Conservation (phyloP, 1,139 yeast species). For the Yamadazyma dushanensis region DNA sequence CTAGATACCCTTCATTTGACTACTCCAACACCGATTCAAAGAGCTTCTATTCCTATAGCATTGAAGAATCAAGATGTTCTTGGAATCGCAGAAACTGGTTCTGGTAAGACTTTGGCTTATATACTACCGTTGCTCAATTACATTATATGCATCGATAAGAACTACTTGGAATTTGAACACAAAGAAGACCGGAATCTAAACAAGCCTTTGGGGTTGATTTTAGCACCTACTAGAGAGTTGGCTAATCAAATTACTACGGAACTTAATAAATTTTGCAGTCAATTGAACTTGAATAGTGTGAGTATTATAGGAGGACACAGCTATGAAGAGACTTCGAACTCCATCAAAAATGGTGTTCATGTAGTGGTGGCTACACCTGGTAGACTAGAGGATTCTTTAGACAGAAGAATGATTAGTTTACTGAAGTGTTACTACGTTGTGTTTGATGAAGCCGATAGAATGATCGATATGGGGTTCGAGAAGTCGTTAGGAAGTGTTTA, state of each 20-base stretch:
- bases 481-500: slow-evolving; percentile 67
- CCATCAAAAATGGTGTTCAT: slow-evolving; percentile 68
- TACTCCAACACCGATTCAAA: slow-evolving; percentile 85
- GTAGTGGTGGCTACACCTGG: slow-evolving; percentile 95
- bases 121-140: slow-evolving; percentile 70
- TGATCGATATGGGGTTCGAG: slow-evolving; percentile 95
- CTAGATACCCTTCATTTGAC: slow-evolving; percentile 44
- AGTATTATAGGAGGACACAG: slow-evolving; percentile 90
- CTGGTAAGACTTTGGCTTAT: slow-evolving; percentile 90
- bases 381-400: slow-evolving; percentile 76
- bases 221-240: slow-evolving; percentile 93
- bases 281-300: slow-evolving; percentile 50
- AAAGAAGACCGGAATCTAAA: slow-evolving; percentile 28
- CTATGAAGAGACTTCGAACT: slow-evolving; percentile 68
- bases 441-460: slow-evolving; percentile 91
- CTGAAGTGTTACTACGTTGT: slow-evolving; percentile 67
- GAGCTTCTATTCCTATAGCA: slow-evolving; percentile 83
- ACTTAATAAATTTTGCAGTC: slow-evolving; percentile 49
- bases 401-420: slow-evolving; percentile 60
- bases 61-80: slow-evolving; percentile 62
- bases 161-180: slow-evolving; percentile 37
- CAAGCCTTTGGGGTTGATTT: slow-evolving; percentile 57
- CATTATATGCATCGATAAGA: slow-evolving; percentile 40
- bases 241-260: slow-evolving; percentile 82
- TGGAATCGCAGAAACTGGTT: slow-evolving; percentile 96